Conservation (phyloP, 768 basidiomycete genomes). For the Mycena pura region DNA sequence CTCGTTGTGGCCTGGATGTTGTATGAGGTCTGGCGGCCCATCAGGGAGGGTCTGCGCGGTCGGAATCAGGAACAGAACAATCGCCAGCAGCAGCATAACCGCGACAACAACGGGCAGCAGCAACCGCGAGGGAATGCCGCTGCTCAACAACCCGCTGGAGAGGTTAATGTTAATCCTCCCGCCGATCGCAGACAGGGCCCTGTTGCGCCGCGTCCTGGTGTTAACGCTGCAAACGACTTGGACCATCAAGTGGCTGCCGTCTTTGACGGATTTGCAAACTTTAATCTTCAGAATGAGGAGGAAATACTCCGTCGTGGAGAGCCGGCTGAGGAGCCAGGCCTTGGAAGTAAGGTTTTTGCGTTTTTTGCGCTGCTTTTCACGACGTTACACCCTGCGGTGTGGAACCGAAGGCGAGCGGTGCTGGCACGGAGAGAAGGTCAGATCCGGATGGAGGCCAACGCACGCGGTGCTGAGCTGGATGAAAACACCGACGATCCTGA, state of each 20-base stretch:
- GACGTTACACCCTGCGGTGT: conserved; percentile 76
- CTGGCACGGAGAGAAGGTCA: conserved; percentile 70
- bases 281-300: conserved; percentile 66
- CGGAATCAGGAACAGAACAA: conserved; percentile 39
- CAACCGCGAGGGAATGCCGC: conserved; percentile 32
- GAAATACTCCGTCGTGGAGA: conserved; percentile 46
- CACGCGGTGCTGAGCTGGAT: conserved; percentile 41
- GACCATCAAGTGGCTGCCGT: conserved; percentile 39
- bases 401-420: conserved; percentile 67
- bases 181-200: conserved; percentile 7
- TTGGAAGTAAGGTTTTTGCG: conserved; percentile 56
- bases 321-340: conserved; percentile 49
- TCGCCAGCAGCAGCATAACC: conserved; percentile 26
- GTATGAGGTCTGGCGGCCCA: conserved; percentile 78
- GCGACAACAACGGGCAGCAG: conserved; percentile 26
- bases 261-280: conserved; percentile 60
- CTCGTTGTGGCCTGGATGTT: conserved; percentile 73
- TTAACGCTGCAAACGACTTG: conserved; percentile 19
- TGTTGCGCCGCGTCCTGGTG: conserved; percentile 11
- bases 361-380: conserved; percentile 64
- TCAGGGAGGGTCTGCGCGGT: conserved; percentile 54
- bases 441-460: conserved; percentile 69
- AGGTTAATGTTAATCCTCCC: conserved; percentile 13
- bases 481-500: conserved; percentile 35
- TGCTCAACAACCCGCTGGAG: conserved; percentile 19